Conservation (phyloP, 495 filamentous ascomycete species). For the Neurospora sp. region DNA sequence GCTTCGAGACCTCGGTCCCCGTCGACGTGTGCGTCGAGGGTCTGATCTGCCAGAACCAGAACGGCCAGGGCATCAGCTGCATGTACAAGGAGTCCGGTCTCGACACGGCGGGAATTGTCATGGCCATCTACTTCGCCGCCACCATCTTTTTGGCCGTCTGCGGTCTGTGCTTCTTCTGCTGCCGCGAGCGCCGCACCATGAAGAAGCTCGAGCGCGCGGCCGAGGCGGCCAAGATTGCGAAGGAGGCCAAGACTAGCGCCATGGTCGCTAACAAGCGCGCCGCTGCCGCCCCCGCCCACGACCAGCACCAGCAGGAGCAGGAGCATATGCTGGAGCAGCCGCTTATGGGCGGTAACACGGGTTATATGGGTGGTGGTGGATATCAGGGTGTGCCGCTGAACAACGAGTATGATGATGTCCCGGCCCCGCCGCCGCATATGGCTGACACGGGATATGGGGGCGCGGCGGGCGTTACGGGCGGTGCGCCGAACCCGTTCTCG, state of each 20-base stretch:
- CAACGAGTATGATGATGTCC: background rate
- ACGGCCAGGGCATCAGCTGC: constrained; percentile 27
- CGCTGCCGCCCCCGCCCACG: background rate
- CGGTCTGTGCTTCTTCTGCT: constrained; percentile 30
- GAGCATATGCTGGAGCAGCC: constrained; percentile 13
- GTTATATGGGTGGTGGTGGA: background rate
- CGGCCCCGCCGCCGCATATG: background rate
- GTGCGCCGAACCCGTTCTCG: background rate
- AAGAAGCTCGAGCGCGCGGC: constrained; percentile 20
- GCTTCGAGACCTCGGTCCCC: constrained; percentile 24
- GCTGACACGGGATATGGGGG: background rate
- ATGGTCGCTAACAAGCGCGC: constrained; percentile 17
- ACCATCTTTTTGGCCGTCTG: constrained; percentile 18
- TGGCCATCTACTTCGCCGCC: constrained; percentile 31
- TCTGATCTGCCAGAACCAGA: constrained; percentile 32
- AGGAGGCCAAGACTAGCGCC: constrained; percentile 20
- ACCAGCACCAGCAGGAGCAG: background rate
- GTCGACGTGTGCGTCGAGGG: constrained; percentile 30
- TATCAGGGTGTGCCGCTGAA: background rate
- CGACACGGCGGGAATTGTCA: constrained; percentile 26
- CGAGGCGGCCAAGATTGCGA: constrained; percentile 26
- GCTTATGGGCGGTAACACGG: constrained; percentile 15
- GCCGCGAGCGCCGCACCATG: constrained; percentile 25
- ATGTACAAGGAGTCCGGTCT: constrained; percentile 30
- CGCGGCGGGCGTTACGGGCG: background rate